Conservation (phyloP, 306 rosid genomes). For the Lathyrus oleraceus region DNA sequence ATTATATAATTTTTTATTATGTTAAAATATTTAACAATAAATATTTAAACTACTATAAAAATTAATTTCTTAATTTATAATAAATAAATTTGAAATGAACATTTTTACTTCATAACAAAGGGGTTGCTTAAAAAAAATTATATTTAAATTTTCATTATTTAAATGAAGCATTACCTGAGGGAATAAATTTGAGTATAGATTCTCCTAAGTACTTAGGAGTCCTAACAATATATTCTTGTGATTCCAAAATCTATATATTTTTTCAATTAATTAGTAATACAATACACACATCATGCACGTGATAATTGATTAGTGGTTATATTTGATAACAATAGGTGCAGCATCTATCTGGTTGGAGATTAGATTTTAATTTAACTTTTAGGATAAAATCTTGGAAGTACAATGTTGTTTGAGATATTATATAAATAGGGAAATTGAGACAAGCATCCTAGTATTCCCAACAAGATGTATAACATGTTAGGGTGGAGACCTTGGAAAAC, state of each 20-base stretch:
- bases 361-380: background rate
- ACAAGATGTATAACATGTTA: conserved; percentile 45
- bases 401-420: background rate
- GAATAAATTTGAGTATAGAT: conserved; percentile 33
- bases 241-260: conserved; percentile 4
- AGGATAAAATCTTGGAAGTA: background rate
- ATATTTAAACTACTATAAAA: too few species aligned
- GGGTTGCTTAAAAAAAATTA: too few species aligned
- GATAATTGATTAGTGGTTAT: background rate
- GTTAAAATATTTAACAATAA: too few species aligned
- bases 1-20: too few species aligned
- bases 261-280: background rate
- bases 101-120: too few species aligned
- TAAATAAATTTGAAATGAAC: too few species aligned
- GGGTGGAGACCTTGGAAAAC: conserved; percentile 47
- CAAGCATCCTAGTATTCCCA: background rate
- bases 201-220: background rate
- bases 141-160: too few species aligned
- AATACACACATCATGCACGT: background rate
- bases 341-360: conserved; percentile 3
- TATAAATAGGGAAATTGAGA: background rate
- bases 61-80: too few species aligned
- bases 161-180: too few species aligned
- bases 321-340: conserved; percentile 1
- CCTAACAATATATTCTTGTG: conserved; percentile 14